Conservation (phyloP, 495 filamentous ascomycete species). For the Hypoxylon rickii region DNA sequence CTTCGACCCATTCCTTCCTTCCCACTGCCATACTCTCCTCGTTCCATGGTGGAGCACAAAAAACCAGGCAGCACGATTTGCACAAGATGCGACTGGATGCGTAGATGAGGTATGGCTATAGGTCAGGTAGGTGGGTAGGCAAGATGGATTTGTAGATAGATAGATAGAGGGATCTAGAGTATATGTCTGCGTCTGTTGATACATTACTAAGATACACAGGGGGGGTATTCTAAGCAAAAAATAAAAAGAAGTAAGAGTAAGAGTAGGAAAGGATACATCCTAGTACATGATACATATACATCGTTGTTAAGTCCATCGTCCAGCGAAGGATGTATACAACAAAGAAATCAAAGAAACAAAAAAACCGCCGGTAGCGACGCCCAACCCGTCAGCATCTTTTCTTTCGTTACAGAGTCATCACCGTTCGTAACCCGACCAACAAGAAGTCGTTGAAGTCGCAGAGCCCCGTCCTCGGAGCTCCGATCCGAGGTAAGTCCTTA, state of each 20-base stretch:
- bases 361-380: constrained; percentile 1
- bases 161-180: no score
- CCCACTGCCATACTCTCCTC: no score
- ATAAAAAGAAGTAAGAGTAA: neutral
- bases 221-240: no score
- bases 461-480: neutral
- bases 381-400: no score
- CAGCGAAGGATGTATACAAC: constrained; percentile 1
- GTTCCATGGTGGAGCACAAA: no score
- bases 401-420: constrained; percentile 14
- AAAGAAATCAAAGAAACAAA: neutral
- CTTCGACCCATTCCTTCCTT: no score
- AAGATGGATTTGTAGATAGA: neutral
- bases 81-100: no score
- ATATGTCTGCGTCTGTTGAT: no score
- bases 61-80: no score
- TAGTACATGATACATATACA: neutral
- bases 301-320: no score
- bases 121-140: neutral
- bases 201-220: neutral
- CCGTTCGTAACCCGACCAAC: constrained; percentile 19
- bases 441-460: no score
- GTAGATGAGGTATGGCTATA: no score
- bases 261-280: neutral
- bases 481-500: neutral